Conservation (phyloP, 306 rosid genomes). For the Quercus parvula region DNA sequence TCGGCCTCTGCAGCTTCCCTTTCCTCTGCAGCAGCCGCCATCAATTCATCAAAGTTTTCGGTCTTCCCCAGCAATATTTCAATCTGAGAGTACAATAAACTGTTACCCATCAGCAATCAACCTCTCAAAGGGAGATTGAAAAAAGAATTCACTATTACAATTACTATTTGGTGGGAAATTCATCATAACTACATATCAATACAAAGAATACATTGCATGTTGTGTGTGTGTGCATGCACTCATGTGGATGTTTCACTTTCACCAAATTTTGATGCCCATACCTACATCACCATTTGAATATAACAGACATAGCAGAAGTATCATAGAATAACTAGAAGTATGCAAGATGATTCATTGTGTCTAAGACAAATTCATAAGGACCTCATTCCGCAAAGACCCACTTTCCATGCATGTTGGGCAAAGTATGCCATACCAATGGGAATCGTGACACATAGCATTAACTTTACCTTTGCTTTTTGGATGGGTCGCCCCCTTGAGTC, state of each 20-base stretch:
- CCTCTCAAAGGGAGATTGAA: background rate
- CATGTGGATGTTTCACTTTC: background rate
- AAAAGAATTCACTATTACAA: background rate
- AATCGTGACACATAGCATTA: background rate
- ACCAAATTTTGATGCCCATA: background rate
- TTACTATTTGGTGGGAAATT: background rate
- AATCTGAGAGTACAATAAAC: slow-evolving; percentile 28
- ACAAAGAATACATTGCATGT: too few species aligned
- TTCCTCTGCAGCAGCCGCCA: slow-evolving; percentile 64
- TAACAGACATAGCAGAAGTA: background rate
- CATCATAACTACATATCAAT: background rate
- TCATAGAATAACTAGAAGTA: background rate
- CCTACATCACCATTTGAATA: slow-evolving; percentile 26
- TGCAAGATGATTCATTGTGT: background rate
- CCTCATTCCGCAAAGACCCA: background rate
- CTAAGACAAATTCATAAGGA: background rate
- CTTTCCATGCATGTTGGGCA: background rate
- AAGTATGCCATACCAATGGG: background rate
- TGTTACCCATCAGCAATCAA: background rate
- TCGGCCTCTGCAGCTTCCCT: slow-evolving; percentile 45
- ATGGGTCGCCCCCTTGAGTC: slow-evolving; percentile 61
- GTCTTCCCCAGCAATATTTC: slow-evolving; percentile 61
- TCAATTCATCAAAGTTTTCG: slow-evolving; percentile 54
- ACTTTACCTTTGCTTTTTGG: slow-evolving; percentile 45
- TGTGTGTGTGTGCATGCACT: background rate